Evolutionary conservation across 108 stramenopile genomes (phyloP).

Genomic region (Poteriospumella lacustris): DNA sequence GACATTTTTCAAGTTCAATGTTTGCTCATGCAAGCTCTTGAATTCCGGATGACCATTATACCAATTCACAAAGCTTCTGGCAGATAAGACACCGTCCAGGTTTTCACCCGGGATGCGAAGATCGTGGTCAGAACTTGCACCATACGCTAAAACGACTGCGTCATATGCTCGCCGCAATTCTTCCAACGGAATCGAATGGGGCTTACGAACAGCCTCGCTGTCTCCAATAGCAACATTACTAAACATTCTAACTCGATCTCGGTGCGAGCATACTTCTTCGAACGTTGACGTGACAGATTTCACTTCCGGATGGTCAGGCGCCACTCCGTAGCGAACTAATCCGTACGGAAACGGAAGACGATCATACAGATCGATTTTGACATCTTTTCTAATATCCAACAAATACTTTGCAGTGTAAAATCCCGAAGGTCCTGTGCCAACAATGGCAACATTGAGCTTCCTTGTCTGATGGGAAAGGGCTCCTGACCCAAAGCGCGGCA

Average conservation of each 20-base stretch:
- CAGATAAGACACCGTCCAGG: constrained; percentile 68
- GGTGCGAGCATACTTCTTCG: constrained; percentile 29
- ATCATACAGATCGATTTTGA: constrained; percentile 75
- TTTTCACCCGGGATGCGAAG: constrained; percentile 37
- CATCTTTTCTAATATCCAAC: constrained; percentile 30
- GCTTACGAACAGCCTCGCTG: neutral
- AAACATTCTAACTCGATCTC: constrained; percentile 50
- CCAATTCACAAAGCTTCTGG: constrained; percentile 89
- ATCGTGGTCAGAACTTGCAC: constrained; percentile 46
- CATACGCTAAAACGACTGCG: constrained; percentile 83
- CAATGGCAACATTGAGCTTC: constrained; percentile 43
- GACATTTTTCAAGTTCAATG: neutral
- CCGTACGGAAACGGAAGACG: constrained; percentile 82
- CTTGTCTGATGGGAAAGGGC: too few relatives aligned
- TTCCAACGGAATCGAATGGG: constrained; percentile 40
- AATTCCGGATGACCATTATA: constrained; percentile 76
- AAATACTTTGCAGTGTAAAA: constrained; percentile 95
- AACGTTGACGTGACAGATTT: constrained; percentile 76
- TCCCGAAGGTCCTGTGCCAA: constrained; percentile 84
- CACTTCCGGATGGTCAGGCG: constrained; percentile 96
- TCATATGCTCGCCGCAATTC: constrained; percentile 66
- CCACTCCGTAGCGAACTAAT: constrained; percentile 87
- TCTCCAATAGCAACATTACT: constrained; percentile 75
- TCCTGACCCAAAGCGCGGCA: too few relatives aligned
- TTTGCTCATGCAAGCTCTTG: constrained; percentile 30